Percentiles rank a stretch among this genome's conserved stretches.
These are phyloP conservation scores for Fraxinus platypoda DNA, from an alignment of 305 asterid genomes.

Conservation along the genomic window DNA sequence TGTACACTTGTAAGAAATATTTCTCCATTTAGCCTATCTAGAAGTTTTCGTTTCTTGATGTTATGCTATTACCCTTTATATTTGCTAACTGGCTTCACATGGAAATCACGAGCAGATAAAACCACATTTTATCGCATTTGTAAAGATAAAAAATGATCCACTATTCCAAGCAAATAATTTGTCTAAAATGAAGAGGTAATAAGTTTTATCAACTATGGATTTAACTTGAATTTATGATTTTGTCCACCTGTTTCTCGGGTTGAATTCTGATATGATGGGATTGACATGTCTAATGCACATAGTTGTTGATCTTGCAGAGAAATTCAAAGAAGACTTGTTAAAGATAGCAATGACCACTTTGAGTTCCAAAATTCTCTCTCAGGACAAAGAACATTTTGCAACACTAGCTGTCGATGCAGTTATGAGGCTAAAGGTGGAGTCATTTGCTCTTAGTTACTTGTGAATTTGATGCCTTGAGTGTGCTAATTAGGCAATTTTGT, in stretches of 20 bases:
- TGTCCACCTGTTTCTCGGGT: not conserved
- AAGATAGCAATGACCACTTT: slow-evolving; percentile 92
- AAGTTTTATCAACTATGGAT: not conserved
- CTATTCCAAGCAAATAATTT: not conserved
- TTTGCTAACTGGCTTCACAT: not conserved
- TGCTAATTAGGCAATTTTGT: not conserved
- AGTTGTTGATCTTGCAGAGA: slow-evolving; percentile 42
- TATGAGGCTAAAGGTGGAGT: slow-evolving; percentile 75
- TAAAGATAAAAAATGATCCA: not conserved
- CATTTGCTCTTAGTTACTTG: slow-evolving; percentile 17
- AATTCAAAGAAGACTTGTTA: slow-evolving; percentile 72
- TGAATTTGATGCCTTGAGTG: not conserved
- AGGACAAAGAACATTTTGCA: slow-evolving; percentile 88
- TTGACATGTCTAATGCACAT: not conserved
- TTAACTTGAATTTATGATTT: not conserved
- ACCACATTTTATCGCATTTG: not conserved
- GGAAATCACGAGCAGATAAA: not conserved
- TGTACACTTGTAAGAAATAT: not conserved
- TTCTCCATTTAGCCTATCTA: not conserved
- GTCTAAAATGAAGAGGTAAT: not conserved
- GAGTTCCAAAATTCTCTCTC: slow-evolving; percentile 94
- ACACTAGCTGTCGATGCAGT: slow-evolving; percentile 89
- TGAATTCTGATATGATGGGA: not conserved
- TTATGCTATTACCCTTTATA: not conserved
- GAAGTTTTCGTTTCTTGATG: not conserved